Percentiles rank a stretch among this genome's conserved stretches.
phyloP scores from a whole-genome alignment of 2,329 filamentous ascomycete genomes.

The Paracamarosporium sp. region DNA sequence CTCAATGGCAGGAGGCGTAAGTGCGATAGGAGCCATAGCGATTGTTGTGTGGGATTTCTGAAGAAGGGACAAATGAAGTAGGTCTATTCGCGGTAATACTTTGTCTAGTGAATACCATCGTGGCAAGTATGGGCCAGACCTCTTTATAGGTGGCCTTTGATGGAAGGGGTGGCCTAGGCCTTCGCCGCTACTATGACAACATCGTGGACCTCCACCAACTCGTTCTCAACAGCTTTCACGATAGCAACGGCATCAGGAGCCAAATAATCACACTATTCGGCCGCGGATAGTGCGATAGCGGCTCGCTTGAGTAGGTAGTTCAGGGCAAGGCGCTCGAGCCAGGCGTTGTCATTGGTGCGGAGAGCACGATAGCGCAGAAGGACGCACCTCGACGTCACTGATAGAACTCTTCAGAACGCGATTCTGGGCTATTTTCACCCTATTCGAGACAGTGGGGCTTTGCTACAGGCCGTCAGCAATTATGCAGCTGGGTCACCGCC shows the following conservation, averaged over 20 bases:
- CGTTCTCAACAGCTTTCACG: not conserved
- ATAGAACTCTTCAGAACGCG: not conserved
- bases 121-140: not conserved
- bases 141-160: constrained; percentile 13
- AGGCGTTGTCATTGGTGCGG: constrained; percentile 14
- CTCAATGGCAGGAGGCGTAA: constrained; percentile 34
- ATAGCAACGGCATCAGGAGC: not conserved
- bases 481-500: not conserved
- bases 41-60: constrained; percentile 3
- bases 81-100: not conserved
- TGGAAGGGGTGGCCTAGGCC: not conserved
- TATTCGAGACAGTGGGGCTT: constrained; percentile 20
- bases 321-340: constrained; percentile 3
- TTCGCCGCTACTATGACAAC: constrained; percentile 20
- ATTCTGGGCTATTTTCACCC: not conserved
- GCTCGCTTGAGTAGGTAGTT: not conserved
- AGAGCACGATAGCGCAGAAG: not conserved
- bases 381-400: constrained; percentile 20
- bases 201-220: constrained; percentile 9
- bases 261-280: constrained; percentile 1
- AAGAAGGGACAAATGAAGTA: not conserved
- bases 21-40: constrained; percentile 38
- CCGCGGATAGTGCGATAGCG: constrained; percentile 9
- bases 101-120: not conserved
- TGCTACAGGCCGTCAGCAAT: not conserved